Evolutionary conservation across 202 grass and related monocot genomes (phyloP).

Genomic region (Schoenoplectus triqueter): DNA sequence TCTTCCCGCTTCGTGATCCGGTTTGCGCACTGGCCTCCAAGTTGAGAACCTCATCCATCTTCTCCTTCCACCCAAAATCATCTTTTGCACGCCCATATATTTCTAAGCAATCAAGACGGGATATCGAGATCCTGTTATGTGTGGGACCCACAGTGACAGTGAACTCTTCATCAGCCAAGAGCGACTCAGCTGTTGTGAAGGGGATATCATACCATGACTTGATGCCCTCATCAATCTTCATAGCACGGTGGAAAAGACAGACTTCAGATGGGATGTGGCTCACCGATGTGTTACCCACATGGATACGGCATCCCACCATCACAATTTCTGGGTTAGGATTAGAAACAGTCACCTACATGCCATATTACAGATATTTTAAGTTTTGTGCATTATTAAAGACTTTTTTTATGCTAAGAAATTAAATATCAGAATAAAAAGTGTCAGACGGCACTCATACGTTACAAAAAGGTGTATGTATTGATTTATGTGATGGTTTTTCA

Average conservation of each 20-base stretch:
- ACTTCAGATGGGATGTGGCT: constrained; percentile 86
- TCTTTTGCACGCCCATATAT: constrained; percentile 92
- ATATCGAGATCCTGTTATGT: constrained; percentile 69
- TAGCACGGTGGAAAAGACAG: constrained; percentile 76
- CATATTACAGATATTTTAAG: constrained; percentile 16
- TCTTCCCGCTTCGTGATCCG: constrained; percentile 52
- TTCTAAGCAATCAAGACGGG: constrained; percentile 87
- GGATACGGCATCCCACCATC: constrained; percentile 91
- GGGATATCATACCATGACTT: constrained; percentile 97
- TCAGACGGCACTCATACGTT: constrained; percentile 35
- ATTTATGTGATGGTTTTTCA: neutral
- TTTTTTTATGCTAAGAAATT: constrained; percentile 7
- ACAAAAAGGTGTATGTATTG: constrained; percentile 31
- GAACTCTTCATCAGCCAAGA: constrained; percentile 93
- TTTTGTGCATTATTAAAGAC: neutral
- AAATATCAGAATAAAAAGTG: constrained; percentile 38
- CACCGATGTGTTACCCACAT: constrained; percentile 85
- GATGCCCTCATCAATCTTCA: constrained; percentile 92
- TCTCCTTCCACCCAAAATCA: constrained; percentile 99
- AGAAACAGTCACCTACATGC: constrained; percentile 68
- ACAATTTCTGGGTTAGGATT: constrained; percentile 89
- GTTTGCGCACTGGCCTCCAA: constrained; percentile 69
- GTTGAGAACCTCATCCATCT: constrained; percentile 92
- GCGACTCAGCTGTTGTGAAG: constrained; percentile 87
- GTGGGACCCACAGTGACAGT: constrained; percentile 74